Evolutionary conservation across 257 asterid genomes (phyloP), one percentile per base, ranked within the genome.

Genomic region (Gentiana straminea): DNA sequence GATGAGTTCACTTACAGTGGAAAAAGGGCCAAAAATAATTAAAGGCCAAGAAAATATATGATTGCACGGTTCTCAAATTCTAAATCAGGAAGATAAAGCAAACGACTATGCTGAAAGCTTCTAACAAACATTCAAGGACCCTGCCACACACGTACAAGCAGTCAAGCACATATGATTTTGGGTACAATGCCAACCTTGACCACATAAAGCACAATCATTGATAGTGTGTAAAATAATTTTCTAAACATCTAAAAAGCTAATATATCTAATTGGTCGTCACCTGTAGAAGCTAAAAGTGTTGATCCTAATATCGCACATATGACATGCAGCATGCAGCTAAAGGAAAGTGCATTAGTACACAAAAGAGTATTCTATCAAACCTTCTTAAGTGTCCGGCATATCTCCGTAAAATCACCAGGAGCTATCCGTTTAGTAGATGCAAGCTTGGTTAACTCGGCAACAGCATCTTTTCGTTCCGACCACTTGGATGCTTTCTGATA

Each of bases 391-490:
- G 86, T 88, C 68, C 99, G 85, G 80, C 94, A 92, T 64, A 89
- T 83, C 82, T 92, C 99, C 11, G 87, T 54, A 67, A 88, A 92
- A 77, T 92, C 99, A 67, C 99, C 99, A 51, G 97, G 92, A 70
- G 97, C 94, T 67, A 92, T 86, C 78, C 82, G 80, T 72, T 77
- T 92, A 15, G 95, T 85, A 49, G 99, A 88, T 52, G 99, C 94
- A 77, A 92, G 95, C 77, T 92, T 92, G 59, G 95, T 92, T 68
- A 92, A 69, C 76, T 85, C 95, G 54, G 89, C 89, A 70, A 92
- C 95, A 58, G 99, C 99, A 51, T 88, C 99, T 75, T 88, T 92
- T 54, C 99, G 81, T 75, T 88, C 99, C 8, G 94, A 88, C 99
- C 99, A 92, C 74, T 92, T 92, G 48, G 95, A 13, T 77, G 99